phyloP scores from a whole-genome alignment of 2,329 filamentous ascomycete species.

The Huntiella savannae region DNA sequence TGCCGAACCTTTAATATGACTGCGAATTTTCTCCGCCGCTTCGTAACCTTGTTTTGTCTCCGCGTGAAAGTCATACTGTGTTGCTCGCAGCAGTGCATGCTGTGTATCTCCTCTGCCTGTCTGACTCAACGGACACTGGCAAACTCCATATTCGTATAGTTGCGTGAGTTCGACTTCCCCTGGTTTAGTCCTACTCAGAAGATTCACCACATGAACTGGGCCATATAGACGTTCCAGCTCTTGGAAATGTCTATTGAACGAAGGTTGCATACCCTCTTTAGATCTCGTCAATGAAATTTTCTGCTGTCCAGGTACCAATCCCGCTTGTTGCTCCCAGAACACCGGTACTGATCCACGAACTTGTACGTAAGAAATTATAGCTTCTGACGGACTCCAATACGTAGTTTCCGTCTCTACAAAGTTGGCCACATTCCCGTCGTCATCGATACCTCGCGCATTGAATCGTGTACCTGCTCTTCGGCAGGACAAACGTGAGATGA shows the following conservation, averaged over 20 bases:
- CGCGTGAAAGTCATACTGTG: conserved; percentile 92
- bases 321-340: conserved; percentile 90
- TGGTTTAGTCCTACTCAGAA: conserved; percentile 76
- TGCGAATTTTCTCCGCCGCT: conserved; percentile 66
- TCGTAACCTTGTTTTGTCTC: conserved; percentile 84
- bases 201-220: conserved; percentile 77
- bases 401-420: conserved; percentile 97
- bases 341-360: conserved; percentile 82
- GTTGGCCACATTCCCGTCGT: conserved; percentile 93
- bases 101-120: conserved; percentile 16
- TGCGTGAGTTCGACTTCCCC: conserved; percentile 70
- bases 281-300: conserved; percentile 86
- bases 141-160: conserved; percentile 61
- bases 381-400: conserved; percentile 60
- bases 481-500: conserved; percentile 84
- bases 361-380: conserved; percentile 86
- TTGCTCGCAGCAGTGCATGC: conserved; percentile 57
- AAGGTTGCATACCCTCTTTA: conserved; percentile 74
- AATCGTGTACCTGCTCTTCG: conserved; percentile 83
- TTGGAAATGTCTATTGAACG: conserved; percentile 89
- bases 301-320: conserved; percentile 76
- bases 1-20: conserved; percentile 58
- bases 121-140: conserved; percentile 51
- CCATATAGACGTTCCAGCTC: conserved; percentile 74
- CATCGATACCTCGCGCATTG: conserved; percentile 92